Conservation (phyloP, 129 eudicot genomes). For the Pittosporum tobira region DNA sequence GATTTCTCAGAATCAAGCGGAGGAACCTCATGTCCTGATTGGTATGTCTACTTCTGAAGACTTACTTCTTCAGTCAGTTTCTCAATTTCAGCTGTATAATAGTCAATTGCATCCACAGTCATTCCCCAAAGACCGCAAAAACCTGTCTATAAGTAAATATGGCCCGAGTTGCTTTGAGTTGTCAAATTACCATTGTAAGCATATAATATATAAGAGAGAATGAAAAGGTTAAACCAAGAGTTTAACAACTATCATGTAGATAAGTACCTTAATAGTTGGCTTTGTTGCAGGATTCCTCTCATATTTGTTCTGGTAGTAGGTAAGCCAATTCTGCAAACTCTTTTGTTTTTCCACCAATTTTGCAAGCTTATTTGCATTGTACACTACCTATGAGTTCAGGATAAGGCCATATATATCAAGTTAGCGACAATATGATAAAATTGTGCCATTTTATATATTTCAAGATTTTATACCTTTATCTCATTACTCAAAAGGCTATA, state of each 20-base stretch:
- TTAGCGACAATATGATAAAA: neutral
- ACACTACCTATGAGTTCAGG: slow-evolving; percentile 51
- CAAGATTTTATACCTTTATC: neutral
- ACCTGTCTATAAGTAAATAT: slow-evolving; percentile 65
- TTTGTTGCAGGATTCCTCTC: slow-evolving; percentile 58
- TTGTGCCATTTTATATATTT: too few relatives aligned
- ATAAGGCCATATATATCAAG: neutral
- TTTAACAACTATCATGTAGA: slow-evolving; percentile 4
- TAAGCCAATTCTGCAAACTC: slow-evolving; percentile 61
- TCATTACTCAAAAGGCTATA: neutral
- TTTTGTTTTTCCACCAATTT: slow-evolving; percentile 59
- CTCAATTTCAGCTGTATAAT: slow-evolving; percentile 56
- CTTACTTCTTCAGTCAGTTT: slow-evolving; percentile 58
- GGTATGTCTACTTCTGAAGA: neutral
- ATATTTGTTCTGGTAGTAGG: slow-evolving; percentile 69
- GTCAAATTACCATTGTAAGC: slow-evolving; percentile 12
- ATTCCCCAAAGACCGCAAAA: slow-evolving; percentile 84
- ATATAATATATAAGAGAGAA: neutral
- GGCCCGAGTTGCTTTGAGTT: neutral
- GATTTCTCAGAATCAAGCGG: neutral
- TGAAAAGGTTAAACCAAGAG: slow-evolving; percentile 12
- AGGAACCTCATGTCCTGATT: neutral
- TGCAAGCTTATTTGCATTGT: slow-evolving; percentile 88
- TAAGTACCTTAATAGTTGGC: slow-evolving; percentile 69
- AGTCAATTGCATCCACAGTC: slow-evolving; percentile 74